Evolutionary conservation across 495 filamentous ascomycete genomes (phyloP).

Genomic region (Hypomontagnella submonticulosa): DNA sequence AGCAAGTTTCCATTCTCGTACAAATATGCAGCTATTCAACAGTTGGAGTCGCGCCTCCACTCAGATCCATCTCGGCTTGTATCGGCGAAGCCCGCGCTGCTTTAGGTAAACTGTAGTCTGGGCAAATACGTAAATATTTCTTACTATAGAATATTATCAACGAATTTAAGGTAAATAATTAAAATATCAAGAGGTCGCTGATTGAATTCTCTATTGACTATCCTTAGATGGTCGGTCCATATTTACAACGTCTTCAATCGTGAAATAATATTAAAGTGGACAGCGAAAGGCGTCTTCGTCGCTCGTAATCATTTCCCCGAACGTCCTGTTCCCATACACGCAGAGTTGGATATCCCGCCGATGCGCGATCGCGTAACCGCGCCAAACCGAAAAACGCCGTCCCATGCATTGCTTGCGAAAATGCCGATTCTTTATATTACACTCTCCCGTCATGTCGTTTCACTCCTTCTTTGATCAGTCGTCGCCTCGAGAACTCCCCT

Average conservation of each 20-base stretch:
- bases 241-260: neutral
- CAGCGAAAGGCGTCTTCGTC: neutral
- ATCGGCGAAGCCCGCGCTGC: no score
- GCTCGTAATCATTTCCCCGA: conserved; percentile 21
- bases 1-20: no score
- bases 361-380: neutral
- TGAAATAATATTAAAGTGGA: conserved; percentile 1
- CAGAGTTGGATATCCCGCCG: conserved; percentile 20
- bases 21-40: no score
- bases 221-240: no score
- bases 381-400: conserved; percentile 26
- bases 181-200: no score
- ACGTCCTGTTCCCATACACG: neutral
- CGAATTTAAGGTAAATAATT: no score
- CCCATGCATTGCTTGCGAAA: conserved; percentile 32
- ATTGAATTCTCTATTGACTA: no score
- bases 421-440: neutral
- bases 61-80: no score
- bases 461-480: neutral
- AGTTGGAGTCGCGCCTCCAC: no score
- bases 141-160: no score
- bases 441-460: neutral
- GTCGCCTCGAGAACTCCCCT: neutral
- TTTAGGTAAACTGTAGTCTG: no score
- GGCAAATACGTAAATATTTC: no score